A percentile compares a stretch with the other conserved stretches of the same genome.
Evolutionary conservation across 2,329 filamentous ascomycete genomes (phyloP).

Genomic region (Ceratocystiopsis brevicomis): DNA sequence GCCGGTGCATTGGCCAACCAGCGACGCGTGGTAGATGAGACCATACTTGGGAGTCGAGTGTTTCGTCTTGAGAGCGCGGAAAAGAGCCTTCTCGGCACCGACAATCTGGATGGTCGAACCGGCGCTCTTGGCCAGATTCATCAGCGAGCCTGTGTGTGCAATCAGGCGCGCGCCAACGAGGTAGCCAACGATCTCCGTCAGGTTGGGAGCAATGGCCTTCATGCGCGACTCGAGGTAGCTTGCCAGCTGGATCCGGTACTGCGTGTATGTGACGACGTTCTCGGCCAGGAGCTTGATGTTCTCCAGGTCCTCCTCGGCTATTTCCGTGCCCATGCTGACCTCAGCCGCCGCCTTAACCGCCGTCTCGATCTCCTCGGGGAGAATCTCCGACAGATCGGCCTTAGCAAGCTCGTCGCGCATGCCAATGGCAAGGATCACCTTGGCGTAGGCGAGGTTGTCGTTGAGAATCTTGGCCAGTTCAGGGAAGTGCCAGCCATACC

Average conservation of each 20-base stretch:
- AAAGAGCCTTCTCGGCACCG: slow-evolving; percentile 94
- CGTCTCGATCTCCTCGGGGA: slow-evolving; percentile 86
- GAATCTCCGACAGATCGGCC: slow-evolving; percentile 68
- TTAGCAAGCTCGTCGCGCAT: slow-evolving; percentile 64
- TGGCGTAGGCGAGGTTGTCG: slow-evolving; percentile 88
- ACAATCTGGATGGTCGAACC: slow-evolving; percentile 95
- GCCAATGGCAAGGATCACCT: slow-evolving; percentile 73
- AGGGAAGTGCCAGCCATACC: slow-evolving; percentile 99
- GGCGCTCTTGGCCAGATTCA: slow-evolving; percentile 87
- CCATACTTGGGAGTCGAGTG: slow-evolving; percentile 98
- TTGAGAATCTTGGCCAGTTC: slow-evolving; percentile 94
- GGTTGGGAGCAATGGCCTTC: slow-evolving; percentile 90
- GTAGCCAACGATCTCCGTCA: slow-evolving; percentile 82
- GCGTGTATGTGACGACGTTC: slow-evolving; percentile 80
- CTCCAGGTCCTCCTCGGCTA: slow-evolving; percentile 76
- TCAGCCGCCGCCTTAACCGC: slow-evolving; percentile 89
- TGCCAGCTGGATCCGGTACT: slow-evolving; percentile 74
- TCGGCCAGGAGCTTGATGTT: slow-evolving; percentile 85
- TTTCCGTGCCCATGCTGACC: slow-evolving; percentile 96
- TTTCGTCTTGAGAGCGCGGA: slow-evolving; percentile 96
- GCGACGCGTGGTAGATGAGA: slow-evolving; percentile 76
- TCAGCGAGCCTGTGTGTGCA: slow-evolving; percentile 72
- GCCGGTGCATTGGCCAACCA: slow-evolving; percentile 91
- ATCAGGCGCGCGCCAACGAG: slow-evolving; percentile 89
- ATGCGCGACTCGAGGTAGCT: slow-evolving; percentile 84